Conservation (phyloP, 306 rosid species). For the Pyrus bretschneideri region DNA sequence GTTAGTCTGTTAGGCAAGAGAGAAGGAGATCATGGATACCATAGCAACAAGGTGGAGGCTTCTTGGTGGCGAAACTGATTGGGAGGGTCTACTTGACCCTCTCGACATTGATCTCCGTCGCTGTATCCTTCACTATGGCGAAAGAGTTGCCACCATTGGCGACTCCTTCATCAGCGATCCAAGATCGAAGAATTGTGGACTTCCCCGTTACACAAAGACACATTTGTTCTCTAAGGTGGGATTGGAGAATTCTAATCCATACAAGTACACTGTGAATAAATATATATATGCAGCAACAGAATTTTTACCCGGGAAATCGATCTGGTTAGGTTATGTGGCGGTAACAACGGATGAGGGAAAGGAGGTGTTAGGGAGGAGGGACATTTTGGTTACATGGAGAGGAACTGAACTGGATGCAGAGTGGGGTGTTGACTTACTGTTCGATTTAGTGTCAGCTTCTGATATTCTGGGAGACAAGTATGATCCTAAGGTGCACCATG, state of each 20-base stretch:
- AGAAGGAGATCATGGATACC: conserved; percentile 15
- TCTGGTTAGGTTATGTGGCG: conserved; percentile 64
- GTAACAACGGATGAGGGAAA: conserved; percentile 58
- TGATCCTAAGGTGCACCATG: conserved; percentile 3
- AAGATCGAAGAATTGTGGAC: conserved; percentile 32
- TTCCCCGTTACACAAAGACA: conserved; percentile 22
- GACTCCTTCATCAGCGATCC: conserved; percentile 40
- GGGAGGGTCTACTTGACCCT: conserved; percentile 47
- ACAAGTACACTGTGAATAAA: conserved; percentile 35
- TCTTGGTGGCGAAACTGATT: conserved; percentile 36
- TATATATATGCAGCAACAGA: conserved; percentile 36
- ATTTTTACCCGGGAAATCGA: conserved; percentile 52
- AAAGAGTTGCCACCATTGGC: conserved; percentile 48
- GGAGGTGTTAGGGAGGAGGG: conserved; percentile 60
- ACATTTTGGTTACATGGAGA: conserved; percentile 67
- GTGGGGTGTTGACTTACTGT: conserved; percentile 24
- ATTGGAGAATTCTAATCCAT: conserved; percentile 30
- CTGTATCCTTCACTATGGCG: conserved; percentile 49
- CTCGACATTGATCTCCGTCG: conserved; percentile 46
- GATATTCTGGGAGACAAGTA: neutral
- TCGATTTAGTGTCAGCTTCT: neutral
- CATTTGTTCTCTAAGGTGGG: conserved; percentile 42
- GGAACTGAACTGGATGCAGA: conserved; percentile 48
- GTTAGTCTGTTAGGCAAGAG: neutral
- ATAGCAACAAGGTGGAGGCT: conserved; percentile 39